A percentile compares a stretch with the other conserved stretches of the same genome.
Evolutionary conservation across 768 basidiomycete genomes (phyloP).

Genomic region (Russula brevipes): DNA sequence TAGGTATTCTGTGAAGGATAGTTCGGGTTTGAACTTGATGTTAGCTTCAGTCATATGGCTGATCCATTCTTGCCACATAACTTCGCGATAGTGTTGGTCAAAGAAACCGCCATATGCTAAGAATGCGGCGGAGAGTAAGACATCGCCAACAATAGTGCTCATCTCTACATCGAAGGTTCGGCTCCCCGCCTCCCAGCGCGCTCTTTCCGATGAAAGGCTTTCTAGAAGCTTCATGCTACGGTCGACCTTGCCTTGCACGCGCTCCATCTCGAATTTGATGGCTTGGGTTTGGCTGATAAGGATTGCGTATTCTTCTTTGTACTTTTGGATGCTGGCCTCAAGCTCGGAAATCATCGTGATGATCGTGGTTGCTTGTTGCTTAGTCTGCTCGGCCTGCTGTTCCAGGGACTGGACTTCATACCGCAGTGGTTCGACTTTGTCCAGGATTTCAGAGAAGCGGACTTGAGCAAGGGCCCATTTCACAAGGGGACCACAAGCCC

Average conservation of each 20-base stretch:
- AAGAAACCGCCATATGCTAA: constrained; percentile 97
- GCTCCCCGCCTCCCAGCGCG: constrained; percentile 92
- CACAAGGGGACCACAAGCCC: constrained; percentile 95
- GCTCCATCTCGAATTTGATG: constrained; percentile 97
- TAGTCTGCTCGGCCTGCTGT: constrained; percentile 88
- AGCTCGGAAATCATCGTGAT: constrained; percentile 90
- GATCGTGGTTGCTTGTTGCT: constrained; percentile 86
- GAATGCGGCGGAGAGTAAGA: constrained; percentile 92
- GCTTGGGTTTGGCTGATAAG: constrained; percentile 96
- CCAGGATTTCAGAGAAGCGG: constrained; percentile 92
- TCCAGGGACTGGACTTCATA: constrained; percentile 94
- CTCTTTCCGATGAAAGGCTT: constrained; percentile 90
- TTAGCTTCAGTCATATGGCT: constrained; percentile 83
- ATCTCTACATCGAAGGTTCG: constrained; percentile 95
- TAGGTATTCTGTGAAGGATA: constrained; percentile 91
- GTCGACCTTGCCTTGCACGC: constrained; percentile 94
- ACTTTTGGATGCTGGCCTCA: constrained; percentile 84
- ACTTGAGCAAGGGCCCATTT: constrained; percentile 99
- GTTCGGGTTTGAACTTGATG: constrained; percentile 87
- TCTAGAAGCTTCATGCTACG: constrained; percentile 93
- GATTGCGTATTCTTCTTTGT: constrained; percentile 96
- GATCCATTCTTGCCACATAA: constrained; percentile 96
- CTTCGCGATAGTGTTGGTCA: constrained; percentile 95
- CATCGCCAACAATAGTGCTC: constrained; percentile 98
- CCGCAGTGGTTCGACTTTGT: constrained; percentile 93